Conservation (phyloP, 768 basidiomycete genomes). For the Amanita molliuscula region DNA sequence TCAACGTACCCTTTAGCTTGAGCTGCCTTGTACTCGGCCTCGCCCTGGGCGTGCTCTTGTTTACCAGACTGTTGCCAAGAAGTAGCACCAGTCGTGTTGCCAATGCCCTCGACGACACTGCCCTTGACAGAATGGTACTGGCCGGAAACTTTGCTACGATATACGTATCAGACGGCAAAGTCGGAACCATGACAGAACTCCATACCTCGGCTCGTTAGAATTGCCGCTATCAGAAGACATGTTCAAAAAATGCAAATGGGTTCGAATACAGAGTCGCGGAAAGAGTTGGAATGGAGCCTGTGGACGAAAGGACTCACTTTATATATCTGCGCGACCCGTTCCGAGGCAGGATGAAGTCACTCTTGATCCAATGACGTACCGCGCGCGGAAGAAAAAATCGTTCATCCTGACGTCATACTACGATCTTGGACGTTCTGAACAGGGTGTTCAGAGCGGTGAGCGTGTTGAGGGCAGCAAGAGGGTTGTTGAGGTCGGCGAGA, state of each 20-base stretch:
- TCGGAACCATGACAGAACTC: too few relatives aligned
- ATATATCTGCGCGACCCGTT: background rate
- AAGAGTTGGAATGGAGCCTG: background rate
- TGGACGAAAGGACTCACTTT: background rate
- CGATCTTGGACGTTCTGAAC: background rate
- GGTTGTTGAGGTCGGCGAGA: too few relatives aligned
- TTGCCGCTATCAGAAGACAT: background rate
- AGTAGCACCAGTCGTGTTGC: constrained; percentile 34
- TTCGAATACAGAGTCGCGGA: background rate
- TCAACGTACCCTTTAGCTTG: constrained; percentile 40
- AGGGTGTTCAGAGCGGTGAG: too few relatives aligned
- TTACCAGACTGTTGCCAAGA: constrained; percentile 39
- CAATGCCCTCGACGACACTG: constrained; percentile 27
- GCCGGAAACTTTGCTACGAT: constrained; percentile 29
- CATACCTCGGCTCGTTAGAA: background rate
- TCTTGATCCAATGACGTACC: background rate
- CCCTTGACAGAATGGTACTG: constrained; percentile 35
- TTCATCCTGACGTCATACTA: background rate
- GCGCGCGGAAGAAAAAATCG: background rate
- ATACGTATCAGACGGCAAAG: background rate
- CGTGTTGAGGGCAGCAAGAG: too few relatives aligned
- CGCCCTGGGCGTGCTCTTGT: constrained; percentile 41
- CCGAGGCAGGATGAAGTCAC: background rate
- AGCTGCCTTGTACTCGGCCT: constrained; percentile 39
- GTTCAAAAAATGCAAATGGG: background rate